These are phyloP conservation scores for Datura wrightii DNA, from an alignment of 257 asterid species.

Conservation along the genomic window DNA sequence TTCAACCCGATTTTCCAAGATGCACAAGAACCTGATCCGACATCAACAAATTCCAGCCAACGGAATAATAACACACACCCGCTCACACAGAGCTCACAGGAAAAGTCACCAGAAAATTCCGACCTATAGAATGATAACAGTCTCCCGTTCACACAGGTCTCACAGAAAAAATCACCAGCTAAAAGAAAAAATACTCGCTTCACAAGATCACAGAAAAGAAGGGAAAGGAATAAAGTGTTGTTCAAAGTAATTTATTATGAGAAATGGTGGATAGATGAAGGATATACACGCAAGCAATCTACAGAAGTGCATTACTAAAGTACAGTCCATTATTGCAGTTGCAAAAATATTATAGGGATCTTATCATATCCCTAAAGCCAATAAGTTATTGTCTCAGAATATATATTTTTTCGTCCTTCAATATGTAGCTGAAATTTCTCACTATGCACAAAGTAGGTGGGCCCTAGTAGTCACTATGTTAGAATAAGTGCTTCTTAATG, in stretches of 20 bases:
- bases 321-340: constrained; percentile 19
- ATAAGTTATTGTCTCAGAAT: background rate
- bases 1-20: background rate
- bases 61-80: background rate
- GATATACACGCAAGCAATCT: background rate
- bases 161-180: background rate
- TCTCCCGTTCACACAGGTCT: background rate
- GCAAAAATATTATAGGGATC: background rate
- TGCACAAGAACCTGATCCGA: background rate
- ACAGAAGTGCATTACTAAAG: background rate
- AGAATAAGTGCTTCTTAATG: background rate
- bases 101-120: background rate
- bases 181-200: background rate
- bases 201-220: background rate
- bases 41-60: background rate
- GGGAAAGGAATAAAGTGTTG: background rate
- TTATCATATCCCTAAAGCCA: background rate
- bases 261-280: background rate
- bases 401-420: background rate
- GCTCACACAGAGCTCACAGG: background rate
- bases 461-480: background rate
- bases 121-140: background rate
- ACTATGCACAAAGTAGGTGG: background rate
- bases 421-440: background rate
- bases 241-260: background rate